Conservation (phyloP, 108 stramenopile genomes). For the Pseudonitzschia delicatissima region DNA sequence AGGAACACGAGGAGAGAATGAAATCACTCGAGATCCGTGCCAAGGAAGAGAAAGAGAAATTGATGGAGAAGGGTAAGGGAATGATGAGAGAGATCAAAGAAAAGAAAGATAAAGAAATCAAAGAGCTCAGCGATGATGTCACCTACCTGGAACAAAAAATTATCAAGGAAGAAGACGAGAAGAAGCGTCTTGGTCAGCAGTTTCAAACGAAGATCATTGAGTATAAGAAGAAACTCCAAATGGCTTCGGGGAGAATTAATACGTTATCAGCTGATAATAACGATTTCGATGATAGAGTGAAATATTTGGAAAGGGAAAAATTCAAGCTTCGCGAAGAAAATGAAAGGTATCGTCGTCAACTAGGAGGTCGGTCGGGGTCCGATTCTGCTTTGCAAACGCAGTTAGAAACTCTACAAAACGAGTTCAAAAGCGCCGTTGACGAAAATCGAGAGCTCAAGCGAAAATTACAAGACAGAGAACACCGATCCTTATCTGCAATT, state of each 20-base stretch:
- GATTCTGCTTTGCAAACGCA: constrained; percentile 53
- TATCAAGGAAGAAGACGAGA: constrained; percentile 34
- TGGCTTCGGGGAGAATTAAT: constrained; percentile 39
- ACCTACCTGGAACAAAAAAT: constrained; percentile 38
- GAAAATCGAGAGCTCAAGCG: constrained; percentile 69
- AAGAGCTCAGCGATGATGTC: constrained; percentile 41
- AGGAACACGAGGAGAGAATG: constrained; percentile 38
- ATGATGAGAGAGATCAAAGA: constrained; percentile 57
- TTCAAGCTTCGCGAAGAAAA: constrained; percentile 64
- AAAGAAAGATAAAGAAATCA: constrained; percentile 47
- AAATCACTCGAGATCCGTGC: constrained; percentile 39
- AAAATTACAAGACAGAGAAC: constrained; percentile 19
- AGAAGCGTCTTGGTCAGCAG: constrained; percentile 42
- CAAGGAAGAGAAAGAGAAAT: constrained; percentile 37
- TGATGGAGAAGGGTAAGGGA: constrained; percentile 44
- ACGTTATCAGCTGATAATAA: constrained; percentile 44
- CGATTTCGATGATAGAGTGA: constrained; percentile 52
- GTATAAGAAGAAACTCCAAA: constrained; percentile 60
- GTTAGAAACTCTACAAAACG: constrained; percentile 68
- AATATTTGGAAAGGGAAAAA: constrained; percentile 54
- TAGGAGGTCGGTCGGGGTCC: constrained; percentile 67
- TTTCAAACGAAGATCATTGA: constrained; percentile 51
- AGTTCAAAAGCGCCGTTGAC: constrained; percentile 63
- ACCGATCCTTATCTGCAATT: constrained; percentile 13
- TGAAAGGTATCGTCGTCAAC: constrained; percentile 81